Evolutionary conservation across 345 rosid genomes (phyloP).

Genomic region (Brassica juncea): DNA sequence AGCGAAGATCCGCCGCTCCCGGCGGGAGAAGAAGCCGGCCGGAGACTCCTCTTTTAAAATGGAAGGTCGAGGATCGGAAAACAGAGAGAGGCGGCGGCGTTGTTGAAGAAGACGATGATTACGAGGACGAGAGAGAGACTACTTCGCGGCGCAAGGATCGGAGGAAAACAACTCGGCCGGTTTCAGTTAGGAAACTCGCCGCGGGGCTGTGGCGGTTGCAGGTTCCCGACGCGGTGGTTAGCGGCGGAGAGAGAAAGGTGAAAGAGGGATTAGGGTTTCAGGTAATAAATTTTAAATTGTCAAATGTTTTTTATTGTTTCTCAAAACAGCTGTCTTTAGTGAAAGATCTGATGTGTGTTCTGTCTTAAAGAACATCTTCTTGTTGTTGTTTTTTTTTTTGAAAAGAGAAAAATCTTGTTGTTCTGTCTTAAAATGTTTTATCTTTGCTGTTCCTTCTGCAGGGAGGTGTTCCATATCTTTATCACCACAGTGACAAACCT

Average conservation of each 20-base stretch:
- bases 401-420: neutral
- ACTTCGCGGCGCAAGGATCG: conserved; percentile 42
- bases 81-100: conserved; percentile 32
- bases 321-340: neutral
- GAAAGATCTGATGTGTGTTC: conserved; percentile 7
- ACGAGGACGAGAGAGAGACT: conserved; percentile 40
- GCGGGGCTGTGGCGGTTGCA: conserved; percentile 91
- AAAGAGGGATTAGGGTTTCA: conserved; percentile 65
- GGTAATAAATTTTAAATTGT: too few species aligned
- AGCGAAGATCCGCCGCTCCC: conserved; percentile 51
- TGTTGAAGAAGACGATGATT: conserved; percentile 46
- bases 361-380: conserved; percentile 2
- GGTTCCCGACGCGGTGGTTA: conserved; percentile 48
- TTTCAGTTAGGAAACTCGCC: conserved; percentile 88
- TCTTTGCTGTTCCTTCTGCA: conserved; percentile 19
- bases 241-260: conserved; percentile 44
- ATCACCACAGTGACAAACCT: conserved; percentile 39
- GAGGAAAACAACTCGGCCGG: conserved; percentile 33
- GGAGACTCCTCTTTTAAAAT: conserved; percentile 78
- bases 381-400: neutral
- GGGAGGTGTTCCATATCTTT: conserved; percentile 39
- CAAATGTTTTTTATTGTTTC: neutral
- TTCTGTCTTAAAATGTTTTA: neutral
- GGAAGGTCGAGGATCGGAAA: conserved; percentile 66
- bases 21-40: conserved; percentile 65